Base-by-base conservation (phyloP, 306 rosid genomes). In the Dalbergia oliveri region DNA sequence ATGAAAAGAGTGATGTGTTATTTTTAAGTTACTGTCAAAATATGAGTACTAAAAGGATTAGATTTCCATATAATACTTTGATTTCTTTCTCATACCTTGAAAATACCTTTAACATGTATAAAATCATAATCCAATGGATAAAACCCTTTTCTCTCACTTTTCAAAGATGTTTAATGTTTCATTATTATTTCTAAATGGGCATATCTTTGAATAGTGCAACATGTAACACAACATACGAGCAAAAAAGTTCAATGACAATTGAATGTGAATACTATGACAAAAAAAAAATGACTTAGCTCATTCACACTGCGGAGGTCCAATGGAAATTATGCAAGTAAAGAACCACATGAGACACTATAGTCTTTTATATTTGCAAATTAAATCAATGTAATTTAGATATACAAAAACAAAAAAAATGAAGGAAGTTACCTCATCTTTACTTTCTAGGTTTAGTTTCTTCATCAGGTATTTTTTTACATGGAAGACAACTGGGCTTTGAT, bases 371-470 rank as follows among this genome's bases (percentile, higher is more conserved):
- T 79, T 33, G 34, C 21, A 1, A 79, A 61, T 63, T 64, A 54
- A 47, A 18, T 33, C 15, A 64, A 33, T 62, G 49, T 65, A 75
- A 72, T 57, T 66, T 8, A 59, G 31, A 69, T 61, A 34, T 47
- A 66, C 33, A 65, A 33, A 5, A 59, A 57, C 19, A 59, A 63
- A 66, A 7, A 54, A 5, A 54, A 54, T n/a, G 3, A 54, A 50
- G 57, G 8, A 54, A 54, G 0, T 84, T 75, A 94, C 98, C 93
- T 94, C 96, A 1, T 89, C 79, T 89, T 88, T 97, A 18, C 72
- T 90, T 47, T 80, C 67, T 68, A 94, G 92, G 37, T 84, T 88
- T 23, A 92, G 88, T 82, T 94, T 94, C 86, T 67, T 86, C 89
- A 75, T 82, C 9, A 94, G 69, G 78, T 90, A 90, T 79, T 89